Percentiles rank a stretch among this genome's conserved stretches.
Evolutionary conservation across 768 basidiomycete genomes (phyloP).

Genomic region (Mycena albidolilacea): DNA sequence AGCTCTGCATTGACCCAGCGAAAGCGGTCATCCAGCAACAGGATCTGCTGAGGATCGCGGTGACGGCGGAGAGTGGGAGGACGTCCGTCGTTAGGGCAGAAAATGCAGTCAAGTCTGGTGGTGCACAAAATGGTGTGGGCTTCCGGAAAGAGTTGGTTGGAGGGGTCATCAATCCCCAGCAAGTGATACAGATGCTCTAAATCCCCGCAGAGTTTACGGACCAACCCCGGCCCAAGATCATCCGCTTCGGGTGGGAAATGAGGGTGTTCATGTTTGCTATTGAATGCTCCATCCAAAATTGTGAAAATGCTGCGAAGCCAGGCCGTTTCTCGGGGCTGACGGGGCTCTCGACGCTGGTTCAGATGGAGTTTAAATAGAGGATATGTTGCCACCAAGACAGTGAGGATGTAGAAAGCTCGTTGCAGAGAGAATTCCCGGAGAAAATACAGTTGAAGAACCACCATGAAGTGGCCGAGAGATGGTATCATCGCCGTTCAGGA

Average conservation of each 20-base stretch:
- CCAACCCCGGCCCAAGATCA: neutral
- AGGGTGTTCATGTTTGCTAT: conserved; percentile 22
- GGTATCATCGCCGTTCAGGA: conserved; percentile 14
- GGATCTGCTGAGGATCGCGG: neutral
- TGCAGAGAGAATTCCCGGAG: conserved; percentile 13
- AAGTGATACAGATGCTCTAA: conserved; percentile 11
- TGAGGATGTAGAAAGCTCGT: conserved; percentile 31
- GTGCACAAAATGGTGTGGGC: neutral
- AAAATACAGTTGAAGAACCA: conserved; percentile 32
- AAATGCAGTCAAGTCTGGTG: conserved; percentile 7
- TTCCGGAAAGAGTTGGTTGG: neutral
- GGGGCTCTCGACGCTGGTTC: conserved; percentile 22
- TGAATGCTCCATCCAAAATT: conserved; percentile 12
- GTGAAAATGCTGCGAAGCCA: conserved; percentile 28
- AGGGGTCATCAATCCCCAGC: neutral
- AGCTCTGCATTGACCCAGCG: conserved; percentile 16
- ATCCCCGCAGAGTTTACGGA: neutral
- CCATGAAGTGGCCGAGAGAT: conserved; percentile 22
- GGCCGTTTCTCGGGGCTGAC: conserved; percentile 33
- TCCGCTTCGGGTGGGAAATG: conserved; percentile 3
- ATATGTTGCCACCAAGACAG: conserved; percentile 23
- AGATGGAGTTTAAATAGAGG: conserved; percentile 32
- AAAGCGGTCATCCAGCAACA: neutral
- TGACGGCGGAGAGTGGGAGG: conserved; percentile 9
- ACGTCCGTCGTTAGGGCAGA: neutral